Evolutionary conservation across 2,329 filamentous ascomycete species (phyloP).

Genomic region (Byssochlamys sp.): DNA sequence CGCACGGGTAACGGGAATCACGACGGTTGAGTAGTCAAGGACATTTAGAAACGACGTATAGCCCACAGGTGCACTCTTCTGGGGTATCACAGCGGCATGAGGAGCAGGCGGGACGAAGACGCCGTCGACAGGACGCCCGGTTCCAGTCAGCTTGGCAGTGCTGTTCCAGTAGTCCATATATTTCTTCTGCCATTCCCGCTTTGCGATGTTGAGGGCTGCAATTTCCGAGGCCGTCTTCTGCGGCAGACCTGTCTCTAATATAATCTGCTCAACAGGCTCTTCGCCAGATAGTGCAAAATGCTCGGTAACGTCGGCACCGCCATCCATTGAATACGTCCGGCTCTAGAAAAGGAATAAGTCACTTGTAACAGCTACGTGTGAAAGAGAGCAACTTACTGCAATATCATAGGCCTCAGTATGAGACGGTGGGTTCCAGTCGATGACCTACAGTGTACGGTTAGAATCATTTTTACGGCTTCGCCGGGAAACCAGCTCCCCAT

Average conservation of each 20-base stretch:
- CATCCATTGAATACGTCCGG: slow-evolving; percentile 31
- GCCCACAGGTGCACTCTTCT: slow-evolving; percentile 38
- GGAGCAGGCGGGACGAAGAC: slow-evolving; percentile 36
- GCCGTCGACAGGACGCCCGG: slow-evolving; percentile 45
- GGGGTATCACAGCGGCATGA: slow-evolving; percentile 32
- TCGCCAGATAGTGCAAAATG: slow-evolving; percentile 50
- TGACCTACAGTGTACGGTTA: slow-evolving; percentile 26
- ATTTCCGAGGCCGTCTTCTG: slow-evolving; percentile 36
- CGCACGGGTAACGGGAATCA: slow-evolving; percentile 47
- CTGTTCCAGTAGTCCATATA: slow-evolving; percentile 59
- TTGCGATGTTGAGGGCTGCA: slow-evolving; percentile 42
- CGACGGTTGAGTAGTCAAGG: slow-evolving; percentile 47
- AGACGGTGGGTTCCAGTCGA: slow-evolving; percentile 50
- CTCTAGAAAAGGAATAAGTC: slow-evolving; percentile 13
- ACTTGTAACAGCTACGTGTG: background rate
- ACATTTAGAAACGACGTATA: slow-evolving; percentile 44
- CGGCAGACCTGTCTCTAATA: slow-evolving; percentile 23
- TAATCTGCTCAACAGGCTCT: slow-evolving; percentile 36
- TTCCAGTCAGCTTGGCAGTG: slow-evolving; percentile 42
- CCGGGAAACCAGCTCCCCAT: background rate
- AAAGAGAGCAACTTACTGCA: slow-evolving; percentile 23
- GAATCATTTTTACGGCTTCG: background rate
- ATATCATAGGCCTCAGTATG: slow-evolving; percentile 35
- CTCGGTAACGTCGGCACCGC: slow-evolving; percentile 42
- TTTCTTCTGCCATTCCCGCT: slow-evolving; percentile 46